Evolutionary conservation across 345 rosid species (phyloP).

Genomic region (Mangifera indica): DNA sequence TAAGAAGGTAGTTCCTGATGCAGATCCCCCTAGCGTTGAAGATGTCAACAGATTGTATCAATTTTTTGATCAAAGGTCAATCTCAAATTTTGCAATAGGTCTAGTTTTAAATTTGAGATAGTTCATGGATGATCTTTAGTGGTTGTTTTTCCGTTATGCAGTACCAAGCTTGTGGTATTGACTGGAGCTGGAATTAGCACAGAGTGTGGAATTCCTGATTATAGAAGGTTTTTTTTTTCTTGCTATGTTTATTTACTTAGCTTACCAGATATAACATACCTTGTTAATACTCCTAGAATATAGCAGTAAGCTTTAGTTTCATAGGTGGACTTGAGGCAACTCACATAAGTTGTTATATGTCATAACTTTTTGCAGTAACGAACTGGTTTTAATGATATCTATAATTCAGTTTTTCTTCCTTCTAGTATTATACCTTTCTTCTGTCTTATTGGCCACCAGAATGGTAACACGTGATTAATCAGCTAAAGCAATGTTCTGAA

Average conservation of each 20-base stretch:
- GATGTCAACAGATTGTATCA: slow-evolving; percentile 59
- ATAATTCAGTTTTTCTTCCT: not conserved
- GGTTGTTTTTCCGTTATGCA: slow-evolving; percentile 26
- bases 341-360: not conserved
- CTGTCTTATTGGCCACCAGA: not conserved
- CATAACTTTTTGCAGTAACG: not conserved
- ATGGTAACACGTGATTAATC: not conserved
- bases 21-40: slow-evolving; percentile 66
- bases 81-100: not conserved
- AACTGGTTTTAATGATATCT: not conserved
- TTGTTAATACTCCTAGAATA: too few relatives aligned
- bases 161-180: slow-evolving; percentile 67
- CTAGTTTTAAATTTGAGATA: not conserved
- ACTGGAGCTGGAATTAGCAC: slow-evolving; percentile 97
- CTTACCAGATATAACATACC: not conserved
- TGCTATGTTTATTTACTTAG: not conserved
- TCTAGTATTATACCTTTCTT: not conserved
- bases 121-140: not conserved
- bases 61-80: slow-evolving; percentile 70
- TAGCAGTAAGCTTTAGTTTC: not conserved
- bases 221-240: slow-evolving; percentile 61
- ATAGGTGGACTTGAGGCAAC: not conserved
- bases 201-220: slow-evolving; percentile 95
- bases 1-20: slow-evolving; percentile 67
- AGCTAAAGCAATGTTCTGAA: not conserved